Percentiles rank a stretch among this genome's conserved stretches.
These are phyloP conservation scores for Phlebopus sp. DNA, from an alignment of 1,284 basidiomycete species.

Conservation along the genomic window DNA sequence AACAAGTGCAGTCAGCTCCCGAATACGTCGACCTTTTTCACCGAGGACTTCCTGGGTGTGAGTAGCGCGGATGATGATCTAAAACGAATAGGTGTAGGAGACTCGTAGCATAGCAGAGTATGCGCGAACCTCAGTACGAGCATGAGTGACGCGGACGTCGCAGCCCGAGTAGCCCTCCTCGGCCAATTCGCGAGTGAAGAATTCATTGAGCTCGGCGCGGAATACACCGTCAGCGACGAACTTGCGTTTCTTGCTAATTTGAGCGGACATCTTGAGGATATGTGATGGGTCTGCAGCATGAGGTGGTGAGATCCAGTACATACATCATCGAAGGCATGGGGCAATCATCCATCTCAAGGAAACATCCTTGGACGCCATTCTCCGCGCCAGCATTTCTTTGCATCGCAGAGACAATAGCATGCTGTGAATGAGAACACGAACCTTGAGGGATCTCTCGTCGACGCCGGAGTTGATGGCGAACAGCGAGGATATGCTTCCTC, in stretches of 20 bases:
- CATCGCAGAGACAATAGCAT: background rate
- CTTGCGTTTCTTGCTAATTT: constrained; percentile 96
- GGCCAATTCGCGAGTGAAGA: constrained; percentile 98
- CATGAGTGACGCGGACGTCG: constrained; percentile 99
- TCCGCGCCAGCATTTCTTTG: background rate
- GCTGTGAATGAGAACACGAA: constrained; percentile 2
- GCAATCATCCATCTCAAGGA: constrained; percentile 4
- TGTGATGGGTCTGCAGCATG: constrained; percentile 3
- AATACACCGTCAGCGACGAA: constrained; percentile 99
- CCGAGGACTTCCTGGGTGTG: constrained; percentile 99
- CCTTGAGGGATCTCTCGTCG: constrained; percentile 6
- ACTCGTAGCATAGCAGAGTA: constrained; percentile 3
- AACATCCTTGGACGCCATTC: background rate
- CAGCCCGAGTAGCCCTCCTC: constrained; percentile 99
- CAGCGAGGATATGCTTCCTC: background rate
- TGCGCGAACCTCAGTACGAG: constrained; percentile 84
- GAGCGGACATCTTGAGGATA: constrained; percentile 61
- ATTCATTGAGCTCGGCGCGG: constrained; percentile 97
- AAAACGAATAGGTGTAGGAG: constrained; percentile 6
- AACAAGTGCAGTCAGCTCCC: constrained; percentile 95
- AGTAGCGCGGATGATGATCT: constrained; percentile 99
- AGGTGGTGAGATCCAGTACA: constrained; percentile 1
- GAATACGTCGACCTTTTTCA: constrained; percentile 98
- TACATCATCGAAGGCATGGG: constrained; percentile 5
- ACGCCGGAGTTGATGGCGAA: constrained; percentile 3